Evolutionary conservation across 192 early-diverging fungal genomes (phyloP).

Genomic region (Coemansia sp.): DNA sequence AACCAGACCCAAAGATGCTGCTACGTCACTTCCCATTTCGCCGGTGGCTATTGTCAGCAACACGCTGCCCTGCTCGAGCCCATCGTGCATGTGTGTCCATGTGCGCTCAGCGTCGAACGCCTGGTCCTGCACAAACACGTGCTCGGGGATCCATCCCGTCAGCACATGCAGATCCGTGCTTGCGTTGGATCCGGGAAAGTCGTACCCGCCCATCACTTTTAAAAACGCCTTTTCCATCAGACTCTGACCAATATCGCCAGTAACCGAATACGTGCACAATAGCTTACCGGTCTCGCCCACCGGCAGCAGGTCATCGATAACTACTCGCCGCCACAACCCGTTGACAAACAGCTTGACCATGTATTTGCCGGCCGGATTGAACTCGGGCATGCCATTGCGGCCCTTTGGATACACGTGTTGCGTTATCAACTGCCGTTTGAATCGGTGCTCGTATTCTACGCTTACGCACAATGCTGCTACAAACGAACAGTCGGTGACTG

Average conservation of each 20-base stretch:
- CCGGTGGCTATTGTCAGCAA: conserved; percentile 87
- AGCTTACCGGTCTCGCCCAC: conserved; percentile 66
- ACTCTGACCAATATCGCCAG: conserved; percentile 55
- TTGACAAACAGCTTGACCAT: conserved; percentile 83
- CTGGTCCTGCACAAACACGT: conserved; percentile 75
- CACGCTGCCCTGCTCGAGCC: conserved; percentile 67
- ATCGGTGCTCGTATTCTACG: conserved; percentile 73
- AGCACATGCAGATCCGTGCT: conserved; percentile 87
- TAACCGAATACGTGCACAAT: conserved; percentile 86
- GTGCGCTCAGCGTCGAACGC: conserved; percentile 63
- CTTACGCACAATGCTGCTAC: conserved; percentile 88
- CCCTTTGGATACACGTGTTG: conserved; percentile 86
- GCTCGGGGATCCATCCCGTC: conserved; percentile 94
- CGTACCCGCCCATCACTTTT: conserved; percentile 95
- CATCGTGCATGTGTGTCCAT: conserved; percentile 74
- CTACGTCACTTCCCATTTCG: conserved; percentile 64
- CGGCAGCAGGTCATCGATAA: conserved; percentile 88
- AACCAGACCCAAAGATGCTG: conserved; percentile 71
- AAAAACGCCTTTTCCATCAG: conserved; percentile 95
- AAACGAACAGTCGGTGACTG: conserved; percentile 95
- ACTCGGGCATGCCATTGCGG: conserved; percentile 65
- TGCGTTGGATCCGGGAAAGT: conserved; percentile 92
- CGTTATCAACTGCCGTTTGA: conserved; percentile 79
- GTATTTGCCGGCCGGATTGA: conserved; percentile 89
- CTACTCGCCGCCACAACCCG: conserved; percentile 78